phyloP scores from a whole-genome alignment of 2,329 filamentous ascomycete species.

The Whalleya microplaca region DNA sequence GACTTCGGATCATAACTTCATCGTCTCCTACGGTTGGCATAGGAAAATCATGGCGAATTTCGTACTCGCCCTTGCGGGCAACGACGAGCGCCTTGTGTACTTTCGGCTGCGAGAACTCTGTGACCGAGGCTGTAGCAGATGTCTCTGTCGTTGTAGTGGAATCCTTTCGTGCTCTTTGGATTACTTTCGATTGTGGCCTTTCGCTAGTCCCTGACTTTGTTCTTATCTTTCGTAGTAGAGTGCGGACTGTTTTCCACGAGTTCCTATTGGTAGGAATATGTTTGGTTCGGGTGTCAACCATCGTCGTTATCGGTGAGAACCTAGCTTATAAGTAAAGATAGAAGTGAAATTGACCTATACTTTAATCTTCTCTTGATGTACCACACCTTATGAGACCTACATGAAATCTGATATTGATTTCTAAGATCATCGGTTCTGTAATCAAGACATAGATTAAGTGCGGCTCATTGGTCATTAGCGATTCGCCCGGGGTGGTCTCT shows the following conservation, averaged over 20 bases:
- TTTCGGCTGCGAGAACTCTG: constrained; percentile 16
- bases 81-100: constrained; percentile 35
- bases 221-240: constrained; percentile 25
- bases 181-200: constrained; percentile 10
- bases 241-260: constrained; percentile 30
- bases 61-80: constrained; percentile 33
- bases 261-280: constrained; percentile 18
- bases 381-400: not conserved
- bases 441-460: not conserved
- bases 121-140: constrained; percentile 19
- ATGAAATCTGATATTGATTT: not conserved
- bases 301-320: not conserved
- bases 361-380: not conserved
- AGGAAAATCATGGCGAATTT: constrained; percentile 31
- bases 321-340: too few species aligned
- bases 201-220: constrained; percentile 15
- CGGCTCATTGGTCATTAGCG: not conserved
- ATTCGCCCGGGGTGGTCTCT: constrained; percentile 1
- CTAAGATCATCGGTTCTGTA: not conserved
- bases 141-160: constrained; percentile 26
- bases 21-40: constrained; percentile 33
- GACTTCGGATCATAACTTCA: constrained; percentile 41
- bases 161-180: constrained; percentile 17
- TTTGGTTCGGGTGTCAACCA: constrained; percentile 20
- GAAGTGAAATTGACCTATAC: not conserved